Base-by-base conservation (phyloP, 2,329 filamentous ascomycete species). In the Cladosporium sp. region DNA sequence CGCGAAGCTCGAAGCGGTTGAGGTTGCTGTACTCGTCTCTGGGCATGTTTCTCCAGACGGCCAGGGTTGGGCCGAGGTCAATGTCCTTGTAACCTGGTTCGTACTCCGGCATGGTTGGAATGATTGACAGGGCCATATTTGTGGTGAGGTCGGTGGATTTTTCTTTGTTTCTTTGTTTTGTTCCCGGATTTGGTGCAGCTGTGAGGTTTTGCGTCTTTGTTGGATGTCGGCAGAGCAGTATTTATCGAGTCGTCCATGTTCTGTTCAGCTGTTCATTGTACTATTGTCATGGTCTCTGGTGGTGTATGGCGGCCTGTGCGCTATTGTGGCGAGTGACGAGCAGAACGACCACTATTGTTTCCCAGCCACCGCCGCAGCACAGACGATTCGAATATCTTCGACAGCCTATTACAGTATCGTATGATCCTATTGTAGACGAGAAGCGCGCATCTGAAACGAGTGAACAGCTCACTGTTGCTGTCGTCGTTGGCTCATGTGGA, bases 1-100 rank as follows among this genome's bases (percentile, higher is more conserved):
- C 10, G 54, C 23, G 32, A 32, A 14, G 8, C 16, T 28, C 10
- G 43, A 62, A 10, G 59, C 59, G 48, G 59, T 54, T 28, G 59
- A 62, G 21, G 46, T 14, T 62, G 23, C 23, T 14, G 59, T 54
- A 62, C 21, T 62, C 59, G 28, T 57, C 30, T 32, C 5, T 5
- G 30, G 30, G 30, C 30, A 32, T 6, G 30, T 11, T 32, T 32
- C 30, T 32, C n/a, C n/a, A n/a, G 30, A 32, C 11, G 30, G 30
- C 30, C 10, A 32, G 5, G 67, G 16, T 18, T n/a, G 39, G 39
- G 14, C 49, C 30, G n/a, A 46, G 39, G 8, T n/a, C n/a, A n/a
- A n/a, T 11, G 39, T 46, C 39, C 3, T 46, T 21, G 8, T 21
- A n/a, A 10, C 39, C 39, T 21, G n/a, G 39, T 14, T 21, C n/a